Conservation (phyloP, 2,329 filamentous ascomycete species). For the Venturia asperata region DNA sequence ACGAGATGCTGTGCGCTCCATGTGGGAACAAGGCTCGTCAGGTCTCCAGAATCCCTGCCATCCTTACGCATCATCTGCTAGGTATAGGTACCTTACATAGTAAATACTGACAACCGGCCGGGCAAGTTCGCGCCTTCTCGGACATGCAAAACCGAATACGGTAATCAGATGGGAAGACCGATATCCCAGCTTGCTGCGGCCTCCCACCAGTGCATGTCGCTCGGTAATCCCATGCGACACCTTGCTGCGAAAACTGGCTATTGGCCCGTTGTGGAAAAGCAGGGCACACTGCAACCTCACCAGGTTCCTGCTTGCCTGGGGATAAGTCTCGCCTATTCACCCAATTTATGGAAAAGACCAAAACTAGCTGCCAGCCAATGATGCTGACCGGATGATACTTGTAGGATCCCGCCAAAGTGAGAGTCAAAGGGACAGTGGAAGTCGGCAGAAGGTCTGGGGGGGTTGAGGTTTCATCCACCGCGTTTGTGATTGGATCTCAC, state of each 20-base stretch:
- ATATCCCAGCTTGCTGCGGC: background rate
- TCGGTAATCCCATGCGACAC: background rate
- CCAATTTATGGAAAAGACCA: background rate
- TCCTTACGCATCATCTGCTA: background rate
- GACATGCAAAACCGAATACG: background rate
- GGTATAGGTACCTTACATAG: too few species aligned
- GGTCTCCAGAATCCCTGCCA: background rate
- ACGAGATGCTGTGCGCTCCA: too few species aligned
- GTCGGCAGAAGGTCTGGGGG: background rate
- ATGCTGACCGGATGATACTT: background rate
- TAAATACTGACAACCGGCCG: background rate
- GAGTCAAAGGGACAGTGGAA: too few species aligned
- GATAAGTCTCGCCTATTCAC: background rate
- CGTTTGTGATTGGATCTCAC: background rate
- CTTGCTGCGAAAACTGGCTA: background rate
- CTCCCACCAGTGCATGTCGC: background rate
- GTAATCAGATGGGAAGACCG: background rate
- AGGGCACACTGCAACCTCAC: background rate
- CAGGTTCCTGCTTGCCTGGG: slow-evolving; percentile 1
- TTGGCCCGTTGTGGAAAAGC: background rate
- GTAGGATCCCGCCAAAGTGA: background rate
- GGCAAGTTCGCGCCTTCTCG: background rate
- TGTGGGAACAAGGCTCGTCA: too few species aligned
- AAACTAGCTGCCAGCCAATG: background rate
- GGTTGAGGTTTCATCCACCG: background rate